Evolutionary conservation across 1,284 basidiomycete genomes (phyloP), one percentile per base, ranked within the genome.

Genomic region (Austroboletus olivaceoglutinosus): DNA sequence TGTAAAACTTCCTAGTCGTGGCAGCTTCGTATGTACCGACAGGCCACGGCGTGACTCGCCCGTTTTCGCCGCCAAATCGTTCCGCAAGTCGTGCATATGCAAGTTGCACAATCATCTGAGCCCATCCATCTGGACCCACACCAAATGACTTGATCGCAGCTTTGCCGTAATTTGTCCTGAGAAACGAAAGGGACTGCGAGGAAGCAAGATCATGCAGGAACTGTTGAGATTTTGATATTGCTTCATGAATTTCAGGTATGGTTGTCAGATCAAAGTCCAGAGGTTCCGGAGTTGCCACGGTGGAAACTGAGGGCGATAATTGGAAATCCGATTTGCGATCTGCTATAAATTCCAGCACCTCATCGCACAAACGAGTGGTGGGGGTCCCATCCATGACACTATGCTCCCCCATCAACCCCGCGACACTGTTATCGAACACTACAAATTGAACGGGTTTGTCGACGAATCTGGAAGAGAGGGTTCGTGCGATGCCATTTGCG

Each of bases 391-490:
- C 92, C 91, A 94, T 94, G 58, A 91, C 80, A 16, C 89, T 91
- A 70, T 96, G 93, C 70, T 96, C 93, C 48, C 93, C 93, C 81
- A 94, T 86, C 59, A 93, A 73, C 5, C 92, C 93, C 2, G 90
- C 85, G 53, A 81, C 75, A 21, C 78, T 82, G 61, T 93, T 91
- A 64, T 91, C 86, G 59, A 81, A 89, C 9, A 93, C 79, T 53
- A 93, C 76, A 67, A 93, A 86, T 68, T 95, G 86, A 47, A 87
- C 72, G 9, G 91, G 91, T 68, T 93, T 93, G 69, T 93, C 91
- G 42, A 87, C 83, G 84, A 86, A 91, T 39, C 88, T 80, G 58
- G 87, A 88, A 33, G 78, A 77, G 27, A 89, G 73, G 11, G 83
- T 82, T 36, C 77, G 75, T 18, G 64, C 52, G 34, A 65, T 38